Evolutionary conservation across 768 basidiomycete species (phyloP), one percentile per base, ranked within the genome.

Genomic region (Serendipita vermifera): DNA sequence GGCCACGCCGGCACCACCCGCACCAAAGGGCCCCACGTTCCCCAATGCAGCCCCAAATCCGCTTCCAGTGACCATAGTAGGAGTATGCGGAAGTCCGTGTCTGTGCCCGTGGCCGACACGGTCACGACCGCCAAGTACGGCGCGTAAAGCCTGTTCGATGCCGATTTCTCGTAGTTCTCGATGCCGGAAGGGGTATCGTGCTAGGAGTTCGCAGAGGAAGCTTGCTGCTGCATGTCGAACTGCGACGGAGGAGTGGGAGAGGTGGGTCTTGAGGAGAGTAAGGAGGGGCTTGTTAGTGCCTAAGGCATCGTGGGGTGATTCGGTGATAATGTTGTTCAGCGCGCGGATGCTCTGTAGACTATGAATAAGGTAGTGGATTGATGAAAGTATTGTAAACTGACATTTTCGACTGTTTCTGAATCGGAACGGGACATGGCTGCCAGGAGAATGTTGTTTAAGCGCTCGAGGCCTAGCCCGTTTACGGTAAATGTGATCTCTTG

Each of bases 301-400:
- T 32, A 88, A 76, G 22, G 70, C 66, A 36, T 71, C 70, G 56
- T 81, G 82, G 39, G 77, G 74, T 14, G 69, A 65, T 33, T 80
- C 80, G 64, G 87, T 86, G 33, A 79, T 74, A 13, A 89, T 70
- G 65, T 88, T 87, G 0, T 81, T 81, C 0, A 87, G 74, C 2
- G 79, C 68, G 62, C 71, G 78, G 0, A 82, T 75, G 0, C 83
- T 80, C 75, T 79, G 56, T 6, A 33, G 32, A 38, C n/a, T 14
- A 29, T 54, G 11, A n/a, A n/a, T n/a, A 24, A 22, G 46, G 20
- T 15, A 2, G 13, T 4, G n/a, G 3, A 36, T 57, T 20, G 38
- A 35, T 13, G 38, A 4, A 51, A 55, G 43, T 17, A 31, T 27
- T 29, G 32, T 22, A 38, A 33, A 58, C 65, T 20, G 56, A 78